Conservation (phyloP, 1,284 basidiomycete species). For the Coriolopsis trogii region DNA sequence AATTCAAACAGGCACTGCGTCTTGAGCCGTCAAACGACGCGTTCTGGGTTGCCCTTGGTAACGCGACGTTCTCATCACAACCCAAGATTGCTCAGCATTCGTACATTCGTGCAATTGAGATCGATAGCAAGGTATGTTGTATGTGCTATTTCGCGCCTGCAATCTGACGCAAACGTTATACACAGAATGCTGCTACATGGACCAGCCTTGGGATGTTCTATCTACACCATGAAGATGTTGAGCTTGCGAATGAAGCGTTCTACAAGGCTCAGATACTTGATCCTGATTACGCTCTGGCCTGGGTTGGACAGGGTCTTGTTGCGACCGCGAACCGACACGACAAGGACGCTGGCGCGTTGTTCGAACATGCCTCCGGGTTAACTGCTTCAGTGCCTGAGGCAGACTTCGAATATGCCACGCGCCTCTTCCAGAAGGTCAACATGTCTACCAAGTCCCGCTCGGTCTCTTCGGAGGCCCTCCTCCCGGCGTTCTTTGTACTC, state of each 20-base stretch:
- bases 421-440: slow-evolving; percentile 57
- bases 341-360: slow-evolving; percentile 68
- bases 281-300: slow-evolving; percentile 89
- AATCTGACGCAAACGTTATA: slow-evolving; percentile 1
- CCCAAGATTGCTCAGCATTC: slow-evolving; percentile 87
- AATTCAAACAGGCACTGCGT: slow-evolving; percentile 77
- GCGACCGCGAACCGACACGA: slow-evolving; percentile 70
- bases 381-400: slow-evolving; percentile 76
- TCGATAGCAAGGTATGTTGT: slow-evolving; percentile 74
- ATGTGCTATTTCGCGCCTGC: not conserved
- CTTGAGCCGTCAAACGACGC: slow-evolving; percentile 73
- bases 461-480: slow-evolving; percentile 47
- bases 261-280: slow-evolving; percentile 89
- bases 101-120: slow-evolving; percentile 88
- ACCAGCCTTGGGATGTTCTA: slow-evolving; percentile 91
- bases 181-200: slow-evolving; percentile 80
- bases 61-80: slow-evolving; percentile 70
- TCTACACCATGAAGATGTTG: slow-evolving; percentile 78
- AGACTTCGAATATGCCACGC: slow-evolving; percentile 79
- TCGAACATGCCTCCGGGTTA: slow-evolving; percentile 84
- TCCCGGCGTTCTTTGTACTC: slow-evolving; percentile 82
- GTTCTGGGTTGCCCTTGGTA: slow-evolving; percentile 86
- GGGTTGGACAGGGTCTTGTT: slow-evolving; percentile 92
- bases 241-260: slow-evolving; percentile 88
- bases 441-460: slow-evolving; percentile 27